Conservation (phyloP, 176 grass and related monocot species). For the Carex littledalei region DNA sequence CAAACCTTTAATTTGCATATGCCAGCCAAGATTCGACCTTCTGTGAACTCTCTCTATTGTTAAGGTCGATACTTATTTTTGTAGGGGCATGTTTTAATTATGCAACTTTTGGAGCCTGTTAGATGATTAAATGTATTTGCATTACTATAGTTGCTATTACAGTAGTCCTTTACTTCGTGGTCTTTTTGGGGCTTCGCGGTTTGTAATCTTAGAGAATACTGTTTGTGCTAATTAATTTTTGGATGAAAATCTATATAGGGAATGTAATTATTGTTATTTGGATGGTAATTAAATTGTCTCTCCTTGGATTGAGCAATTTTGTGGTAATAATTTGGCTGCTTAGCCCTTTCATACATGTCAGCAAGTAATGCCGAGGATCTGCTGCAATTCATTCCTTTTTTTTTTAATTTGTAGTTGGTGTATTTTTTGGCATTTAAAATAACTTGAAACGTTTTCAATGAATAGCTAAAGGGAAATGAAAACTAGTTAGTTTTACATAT, state of each 20-base stretch:
- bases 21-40: conserved; percentile 82
- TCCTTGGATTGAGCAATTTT: neutral
- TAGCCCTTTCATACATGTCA: neutral
- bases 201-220: neutral
- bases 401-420: neutral
- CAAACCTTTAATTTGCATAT: conserved; percentile 43
- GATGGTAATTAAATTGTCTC: neutral
- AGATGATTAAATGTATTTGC: neutral
- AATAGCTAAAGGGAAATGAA: neutral
- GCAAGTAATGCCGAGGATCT: neutral
- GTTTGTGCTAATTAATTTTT: neutral
- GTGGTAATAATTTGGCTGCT: neutral
- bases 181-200: neutral
- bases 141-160: neutral
- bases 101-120: neutral
- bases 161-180: neutral
- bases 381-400: neutral
- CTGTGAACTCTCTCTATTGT: conserved; percentile 16
- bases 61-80: neutral
- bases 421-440: neutral
- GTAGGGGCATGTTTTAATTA: neutral
- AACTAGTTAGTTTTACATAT: neutral
- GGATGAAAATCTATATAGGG: neutral
- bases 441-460: neutral
- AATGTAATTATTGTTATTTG: neutral